These are phyloP conservation scores for Mycena indigotica DNA, from an alignment of 768 basidiomycete species.

Conservation along the genomic window DNA sequence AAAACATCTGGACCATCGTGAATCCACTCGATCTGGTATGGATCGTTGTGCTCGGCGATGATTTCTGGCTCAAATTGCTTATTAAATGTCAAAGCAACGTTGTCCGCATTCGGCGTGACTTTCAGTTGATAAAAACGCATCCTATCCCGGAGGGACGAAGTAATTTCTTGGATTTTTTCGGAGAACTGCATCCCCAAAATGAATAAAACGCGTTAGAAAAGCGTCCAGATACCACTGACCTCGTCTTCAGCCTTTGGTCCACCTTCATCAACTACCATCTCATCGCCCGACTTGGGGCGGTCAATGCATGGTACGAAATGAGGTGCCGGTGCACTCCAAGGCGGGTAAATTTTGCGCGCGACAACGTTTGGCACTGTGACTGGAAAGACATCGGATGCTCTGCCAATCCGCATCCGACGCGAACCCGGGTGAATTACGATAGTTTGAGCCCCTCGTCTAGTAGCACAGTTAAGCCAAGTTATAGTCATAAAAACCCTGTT, in stretches of 20 bases:
- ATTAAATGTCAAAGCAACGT: constrained; percentile 78
- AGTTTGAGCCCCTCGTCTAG: constrained; percentile 75
- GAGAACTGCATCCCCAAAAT: constrained; percentile 57
- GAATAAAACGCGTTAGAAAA: background rate
- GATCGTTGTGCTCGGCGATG: constrained; percentile 85
- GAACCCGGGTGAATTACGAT: constrained; percentile 83
- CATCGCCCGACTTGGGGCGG: constrained; percentile 56
- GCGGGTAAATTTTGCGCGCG: constrained; percentile 59
- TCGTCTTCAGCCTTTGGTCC: constrained; percentile 42
- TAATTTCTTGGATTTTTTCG: constrained; percentile 71
- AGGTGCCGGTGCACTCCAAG: constrained; percentile 40
- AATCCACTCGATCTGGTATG: constrained; percentile 85
- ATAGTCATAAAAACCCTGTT: constrained; percentile 22
- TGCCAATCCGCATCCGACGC: constrained; percentile 70
- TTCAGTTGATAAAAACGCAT: constrained; percentile 86
- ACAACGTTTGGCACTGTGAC: constrained; percentile 68
- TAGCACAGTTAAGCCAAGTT: constrained; percentile 28
- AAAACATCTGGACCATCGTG: constrained; percentile 55
- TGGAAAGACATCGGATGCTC: constrained; percentile 78
- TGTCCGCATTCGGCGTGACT: constrained; percentile 69
- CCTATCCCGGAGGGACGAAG: constrained; percentile 72
- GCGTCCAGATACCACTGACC: constrained; percentile 40
- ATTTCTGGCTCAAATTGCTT: constrained; percentile 81
- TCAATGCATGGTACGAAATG: constrained; percentile 53
- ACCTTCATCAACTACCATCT: constrained; percentile 47